Conservation (phyloP, 1,284 basidiomycete genomes). For the Rhodotorula sp. region DNA sequence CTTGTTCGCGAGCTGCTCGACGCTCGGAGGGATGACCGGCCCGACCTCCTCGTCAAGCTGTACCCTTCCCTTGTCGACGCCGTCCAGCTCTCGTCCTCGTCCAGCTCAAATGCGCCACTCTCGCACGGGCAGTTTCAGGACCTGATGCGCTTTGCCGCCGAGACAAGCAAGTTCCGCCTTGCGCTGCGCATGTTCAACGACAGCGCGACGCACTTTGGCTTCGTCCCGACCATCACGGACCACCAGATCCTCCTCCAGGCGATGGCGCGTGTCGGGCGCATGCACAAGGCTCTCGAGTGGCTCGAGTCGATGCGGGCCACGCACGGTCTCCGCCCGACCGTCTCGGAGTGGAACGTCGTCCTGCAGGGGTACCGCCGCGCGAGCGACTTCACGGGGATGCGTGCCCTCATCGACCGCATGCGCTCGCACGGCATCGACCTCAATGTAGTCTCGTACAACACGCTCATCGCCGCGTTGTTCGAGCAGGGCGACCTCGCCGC, state of each 20-base stretch:
- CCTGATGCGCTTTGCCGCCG: slow-evolving; percentile 34
- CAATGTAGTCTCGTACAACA: slow-evolving; percentile 38
- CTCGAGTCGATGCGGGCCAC: slow-evolving; percentile 21
- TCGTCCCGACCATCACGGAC: slow-evolving; percentile 9
- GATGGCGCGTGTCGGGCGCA: slow-evolving; percentile 9
- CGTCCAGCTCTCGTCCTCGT: slow-evolving; percentile 6
- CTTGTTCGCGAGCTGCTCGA: slow-evolving; percentile 25
- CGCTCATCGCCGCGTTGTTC: slow-evolving; percentile 31
- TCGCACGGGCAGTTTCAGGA: slow-evolving; percentile 15
- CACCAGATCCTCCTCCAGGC: slow-evolving; percentile 36
- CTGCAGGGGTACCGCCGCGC: slow-evolving; percentile 21
- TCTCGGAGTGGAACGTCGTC: slow-evolving; percentile 37
- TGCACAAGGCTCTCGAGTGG: slow-evolving; percentile 29
- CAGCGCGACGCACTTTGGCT: slow-evolving; percentile 15
- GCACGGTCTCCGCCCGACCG: slow-evolving; percentile 13
- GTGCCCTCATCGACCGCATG: slow-evolving; percentile 25
- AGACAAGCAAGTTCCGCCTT: slow-evolving; percentile 24
- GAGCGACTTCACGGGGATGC: slow-evolving; percentile 27
- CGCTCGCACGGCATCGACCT: slow-evolving; percentile 10
- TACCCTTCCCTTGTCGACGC: slow-evolving; percentile 29
- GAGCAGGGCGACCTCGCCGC: slow-evolving; percentile 13
- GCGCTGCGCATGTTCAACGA: slow-evolving; percentile 39
- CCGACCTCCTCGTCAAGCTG: slow-evolving; percentile 31
- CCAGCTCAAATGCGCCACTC: slow-evolving; percentile 5
- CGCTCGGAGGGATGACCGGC: slow-evolving; percentile 15